Evolutionary conservation across 176 grass and related monocot genomes (phyloP).

Genomic region (Oryza rufipogon): DNA sequence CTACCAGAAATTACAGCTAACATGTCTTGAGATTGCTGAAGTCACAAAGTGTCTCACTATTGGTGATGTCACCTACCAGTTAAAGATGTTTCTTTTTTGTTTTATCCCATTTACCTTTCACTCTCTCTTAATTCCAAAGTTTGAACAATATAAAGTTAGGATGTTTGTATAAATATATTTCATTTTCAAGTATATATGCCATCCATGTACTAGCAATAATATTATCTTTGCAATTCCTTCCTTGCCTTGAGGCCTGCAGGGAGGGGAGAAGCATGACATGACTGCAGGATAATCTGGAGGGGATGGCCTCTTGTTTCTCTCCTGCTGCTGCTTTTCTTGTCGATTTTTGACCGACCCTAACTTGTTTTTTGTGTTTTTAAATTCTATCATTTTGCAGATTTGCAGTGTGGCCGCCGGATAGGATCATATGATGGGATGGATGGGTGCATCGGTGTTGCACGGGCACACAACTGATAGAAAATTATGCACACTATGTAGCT

Average conservation of each 20-base stretch:
- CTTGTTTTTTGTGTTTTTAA: background rate
- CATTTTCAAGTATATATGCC: background rate
- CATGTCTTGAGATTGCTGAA: too few species aligned
- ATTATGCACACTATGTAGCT: constrained; percentile 7
- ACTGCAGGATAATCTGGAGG: constrained; percentile 48
- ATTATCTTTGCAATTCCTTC: constrained; percentile 43
- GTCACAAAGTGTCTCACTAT: too few species aligned
- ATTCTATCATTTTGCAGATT: background rate
- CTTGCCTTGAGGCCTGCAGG: constrained; percentile 32
- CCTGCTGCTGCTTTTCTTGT: constrained; percentile 12
- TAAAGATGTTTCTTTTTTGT: too few species aligned
- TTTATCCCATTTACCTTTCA: too few species aligned
- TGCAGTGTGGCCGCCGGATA: constrained; percentile 36
- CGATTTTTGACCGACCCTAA: background rate
- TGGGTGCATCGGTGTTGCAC: constrained; percentile 39
- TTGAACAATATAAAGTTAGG: too few species aligned
- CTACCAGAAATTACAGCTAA: too few species aligned
- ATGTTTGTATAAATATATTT: background rate
- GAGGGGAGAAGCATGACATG: constrained; percentile 34
- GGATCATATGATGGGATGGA: constrained; percentile 42
- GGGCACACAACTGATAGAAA: constrained; percentile 37
- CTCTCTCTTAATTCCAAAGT: too few species aligned
- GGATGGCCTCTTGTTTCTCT: constrained; percentile 35
- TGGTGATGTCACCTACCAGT: too few species aligned
- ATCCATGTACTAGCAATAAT: background rate